Evolutionary conservation across 2,329 filamentous ascomycete genomes (phyloP).

Genomic region (Alternaria rosae): DNA sequence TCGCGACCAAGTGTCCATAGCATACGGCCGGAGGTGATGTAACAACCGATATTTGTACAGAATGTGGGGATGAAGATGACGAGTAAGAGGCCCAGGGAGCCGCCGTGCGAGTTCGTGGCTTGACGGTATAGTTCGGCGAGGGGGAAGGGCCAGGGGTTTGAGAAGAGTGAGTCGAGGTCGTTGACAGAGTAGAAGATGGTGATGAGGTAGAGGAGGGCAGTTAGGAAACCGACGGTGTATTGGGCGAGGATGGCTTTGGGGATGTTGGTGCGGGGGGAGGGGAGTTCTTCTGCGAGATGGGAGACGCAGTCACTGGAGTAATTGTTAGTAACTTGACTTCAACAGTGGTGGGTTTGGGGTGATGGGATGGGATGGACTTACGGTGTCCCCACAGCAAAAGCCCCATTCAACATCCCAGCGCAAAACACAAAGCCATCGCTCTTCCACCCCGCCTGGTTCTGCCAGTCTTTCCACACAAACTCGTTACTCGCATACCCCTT

Average conservation of each 20-base stretch:
- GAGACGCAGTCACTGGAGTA: slow-evolving; percentile 63
- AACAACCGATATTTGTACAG: slow-evolving; percentile 62
- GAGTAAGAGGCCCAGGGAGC: slow-evolving; percentile 55
- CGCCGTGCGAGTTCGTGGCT: slow-evolving; percentile 51
- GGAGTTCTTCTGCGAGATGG: slow-evolving; percentile 66
- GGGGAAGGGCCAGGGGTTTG: slow-evolving; percentile 62
- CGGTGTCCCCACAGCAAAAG: slow-evolving; percentile 71
- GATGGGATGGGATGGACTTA: slow-evolving; percentile 19
- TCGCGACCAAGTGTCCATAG: slow-evolving; percentile 69
- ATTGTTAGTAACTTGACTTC: neutral
- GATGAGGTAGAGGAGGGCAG: slow-evolving; percentile 49
- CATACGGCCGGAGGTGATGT: slow-evolving; percentile 68
- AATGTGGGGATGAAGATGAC: slow-evolving; percentile 63
- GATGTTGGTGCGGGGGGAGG: slow-evolving; percentile 47
- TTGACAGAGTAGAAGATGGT: slow-evolving; percentile 64
- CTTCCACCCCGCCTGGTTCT: slow-evolving; percentile 55
- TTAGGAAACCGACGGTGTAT: slow-evolving; percentile 46
- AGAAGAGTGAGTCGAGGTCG: slow-evolving; percentile 63
- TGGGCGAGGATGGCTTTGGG: slow-evolving; percentile 52
- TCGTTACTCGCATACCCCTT: slow-evolving; percentile 50
- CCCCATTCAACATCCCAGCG: slow-evolving; percentile 72
- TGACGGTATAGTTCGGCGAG: slow-evolving; percentile 71
- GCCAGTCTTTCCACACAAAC: slow-evolving; percentile 58
- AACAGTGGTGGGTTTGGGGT: neutral
- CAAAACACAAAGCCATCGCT: slow-evolving; percentile 70